Percentiles rank a stretch among this genome's conserved stretches.
phyloP scores from a whole-genome alignment of 345 rosid species.

The Acer negundo region DNA sequence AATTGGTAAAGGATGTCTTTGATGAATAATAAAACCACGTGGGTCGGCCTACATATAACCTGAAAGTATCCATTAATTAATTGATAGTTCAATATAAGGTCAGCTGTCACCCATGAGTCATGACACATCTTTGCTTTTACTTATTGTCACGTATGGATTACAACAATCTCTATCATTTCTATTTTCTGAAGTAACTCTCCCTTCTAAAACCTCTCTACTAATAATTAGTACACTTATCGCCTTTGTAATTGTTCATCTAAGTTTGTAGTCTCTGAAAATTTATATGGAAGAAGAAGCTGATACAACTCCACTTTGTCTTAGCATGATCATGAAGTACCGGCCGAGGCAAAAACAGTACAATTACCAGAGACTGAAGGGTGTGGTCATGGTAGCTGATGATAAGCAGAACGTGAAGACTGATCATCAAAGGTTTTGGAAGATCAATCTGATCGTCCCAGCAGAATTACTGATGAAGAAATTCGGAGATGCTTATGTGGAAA shows the following conservation, averaged over 20 bases:
- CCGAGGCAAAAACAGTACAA: conserved; percentile 5
- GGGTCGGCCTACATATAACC: background rate
- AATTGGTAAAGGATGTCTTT: no score
- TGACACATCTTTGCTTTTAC: no score
- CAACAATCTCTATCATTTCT: no score
- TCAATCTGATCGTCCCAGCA: background rate
- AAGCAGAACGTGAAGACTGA: conserved; percentile 4
- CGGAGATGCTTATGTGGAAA: conserved; percentile 19
- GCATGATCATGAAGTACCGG: background rate
- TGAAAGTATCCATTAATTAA: background rate
- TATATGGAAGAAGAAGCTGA: conserved; percentile 16
- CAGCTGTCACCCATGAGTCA: no score
- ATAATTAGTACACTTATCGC: no score
- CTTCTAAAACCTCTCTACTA: no score
- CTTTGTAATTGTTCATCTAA: background rate
- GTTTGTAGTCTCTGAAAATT: background rate
- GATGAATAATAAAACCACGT: no score
- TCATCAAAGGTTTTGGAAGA: conserved; percentile 1
- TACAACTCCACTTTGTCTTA: conserved; percentile 1
- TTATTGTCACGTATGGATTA: no score
- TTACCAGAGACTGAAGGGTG: background rate
- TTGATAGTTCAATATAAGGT: no score
- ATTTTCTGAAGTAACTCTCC: no score
- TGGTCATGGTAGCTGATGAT: background rate
- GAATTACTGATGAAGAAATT: background rate